phyloP scores from a whole-genome alignment of 768 basidiomycete species.

The Mycena filopes region DNA sequence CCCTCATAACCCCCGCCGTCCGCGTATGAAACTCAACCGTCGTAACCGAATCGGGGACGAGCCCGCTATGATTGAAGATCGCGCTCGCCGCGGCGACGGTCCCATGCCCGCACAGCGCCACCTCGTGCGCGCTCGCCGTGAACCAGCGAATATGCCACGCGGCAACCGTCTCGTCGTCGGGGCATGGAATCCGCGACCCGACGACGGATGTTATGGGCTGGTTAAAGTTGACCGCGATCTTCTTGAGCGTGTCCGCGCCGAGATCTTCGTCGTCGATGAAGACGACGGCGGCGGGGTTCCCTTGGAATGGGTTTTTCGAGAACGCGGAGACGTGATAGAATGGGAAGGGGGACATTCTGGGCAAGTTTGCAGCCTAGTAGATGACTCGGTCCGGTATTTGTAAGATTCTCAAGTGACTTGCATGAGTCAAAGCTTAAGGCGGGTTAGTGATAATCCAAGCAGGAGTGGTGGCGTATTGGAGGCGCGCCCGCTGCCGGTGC shows the following conservation, averaged over 20 bases:
- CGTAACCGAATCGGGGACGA: conserved; percentile 40
- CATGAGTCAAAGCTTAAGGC: no score
- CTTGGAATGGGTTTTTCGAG: conserved; percentile 50
- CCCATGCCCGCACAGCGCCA: conserved; percentile 39
- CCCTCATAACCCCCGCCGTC: conserved; percentile 39
- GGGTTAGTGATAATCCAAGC: no score
- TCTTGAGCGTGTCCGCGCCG: conserved; percentile 40
- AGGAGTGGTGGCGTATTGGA: no score
- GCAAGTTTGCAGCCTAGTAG: neutral
- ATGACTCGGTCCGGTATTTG: conserved; percentile 9
- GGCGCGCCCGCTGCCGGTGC: no score
- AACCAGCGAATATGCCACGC: conserved; percentile 53
- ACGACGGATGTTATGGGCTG: conserved; percentile 56
- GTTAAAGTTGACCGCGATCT: conserved; percentile 55
- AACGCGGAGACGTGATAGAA: conserved; percentile 57
- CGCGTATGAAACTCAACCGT: conserved; percentile 47
- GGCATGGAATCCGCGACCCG: conserved; percentile 35
- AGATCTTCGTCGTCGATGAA: conserved; percentile 45
- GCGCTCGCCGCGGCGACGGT: conserved; percentile 55
- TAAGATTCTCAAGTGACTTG: neutral
- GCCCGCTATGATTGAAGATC: conserved; percentile 48
- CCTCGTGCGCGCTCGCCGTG: conserved; percentile 41
- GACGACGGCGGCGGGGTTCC: conserved; percentile 58
- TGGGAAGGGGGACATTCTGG: conserved; percentile 33
- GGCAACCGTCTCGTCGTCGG: conserved; percentile 39